phyloP scores from a whole-genome alignment of 306 rosid species.

The Ochetophila trinervis region DNA sequence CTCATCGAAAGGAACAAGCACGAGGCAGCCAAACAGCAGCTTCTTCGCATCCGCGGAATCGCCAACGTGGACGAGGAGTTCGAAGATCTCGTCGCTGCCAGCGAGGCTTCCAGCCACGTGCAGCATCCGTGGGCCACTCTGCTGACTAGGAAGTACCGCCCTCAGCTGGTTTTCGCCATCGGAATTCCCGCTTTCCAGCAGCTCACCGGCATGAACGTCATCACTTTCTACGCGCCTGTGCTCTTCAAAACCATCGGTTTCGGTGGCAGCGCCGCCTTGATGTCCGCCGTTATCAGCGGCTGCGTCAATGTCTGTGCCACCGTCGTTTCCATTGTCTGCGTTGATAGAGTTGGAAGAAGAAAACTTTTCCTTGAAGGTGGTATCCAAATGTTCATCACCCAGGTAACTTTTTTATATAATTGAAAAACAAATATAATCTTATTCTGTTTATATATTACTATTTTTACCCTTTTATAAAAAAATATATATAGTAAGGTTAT shows the following conservation, averaged over 20 bases:
- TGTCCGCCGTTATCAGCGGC: slow-evolving; percentile 64
- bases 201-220: slow-evolving; percentile 73
- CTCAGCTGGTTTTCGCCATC: slow-evolving; percentile 61
- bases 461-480: too few species aligned
- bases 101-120: slow-evolving; percentile 45
- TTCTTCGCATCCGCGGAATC: slow-evolving; percentile 44
- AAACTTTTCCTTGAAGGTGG: slow-evolving; percentile 73
- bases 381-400: slow-evolving; percentile 59
- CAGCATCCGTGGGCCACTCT: slow-evolving; percentile 53
- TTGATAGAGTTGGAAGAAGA: slow-evolving; percentile 70
- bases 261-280: slow-evolving; percentile 55
- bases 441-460: too few species aligned
- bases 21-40: slow-evolving; percentile 45
- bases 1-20: slow-evolving; percentile 47
- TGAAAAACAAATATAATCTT: too few species aligned
- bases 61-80: slow-evolving; percentile 56
- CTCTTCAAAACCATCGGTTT: slow-evolving; percentile 77
- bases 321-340: slow-evolving; percentile 35
- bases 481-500: too few species aligned
- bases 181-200: slow-evolving; percentile 76
- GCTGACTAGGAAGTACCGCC: slow-evolving; percentile 57
- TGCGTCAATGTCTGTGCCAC: slow-evolving; percentile 47
- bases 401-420: too few species aligned
- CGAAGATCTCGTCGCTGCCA: slow-evolving; percentile 49
- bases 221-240: slow-evolving; percentile 78